Conservation (phyloP, 2,329 filamentous ascomycete genomes). For the Aspergillus sergii region DNA sequence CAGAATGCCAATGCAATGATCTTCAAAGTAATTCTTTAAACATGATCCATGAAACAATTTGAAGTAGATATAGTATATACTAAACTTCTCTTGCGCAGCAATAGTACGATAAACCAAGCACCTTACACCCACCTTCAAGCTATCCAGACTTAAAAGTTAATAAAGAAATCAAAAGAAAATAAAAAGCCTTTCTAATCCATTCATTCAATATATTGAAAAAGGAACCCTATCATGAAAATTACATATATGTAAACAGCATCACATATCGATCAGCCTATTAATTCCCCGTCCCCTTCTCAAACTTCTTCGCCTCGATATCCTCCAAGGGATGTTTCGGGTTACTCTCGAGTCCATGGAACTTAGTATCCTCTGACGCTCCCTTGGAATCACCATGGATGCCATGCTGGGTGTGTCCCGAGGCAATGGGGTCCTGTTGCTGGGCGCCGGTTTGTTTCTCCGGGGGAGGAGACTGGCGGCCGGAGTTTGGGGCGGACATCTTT, state of each 20-base stretch:
- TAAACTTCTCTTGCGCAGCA: background rate
- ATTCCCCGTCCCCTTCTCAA: constrained; percentile 19
- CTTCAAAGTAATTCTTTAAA: background rate
- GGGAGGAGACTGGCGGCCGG: constrained; percentile 76
- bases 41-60: background rate
- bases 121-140: background rate
- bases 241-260: background rate
- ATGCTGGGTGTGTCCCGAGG: constrained; percentile 55
- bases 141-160: no score
- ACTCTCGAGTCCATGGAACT: constrained; percentile 32
- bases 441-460: constrained; percentile 68
- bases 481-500: constrained; percentile 61
- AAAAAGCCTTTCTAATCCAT: background rate
- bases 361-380: constrained; percentile 28
- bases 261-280: background rate
- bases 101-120: background rate
- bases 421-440: constrained; percentile 64
- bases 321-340: constrained; percentile 47
- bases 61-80: background rate
- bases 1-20: background rate
- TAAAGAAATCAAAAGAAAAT: background rate
- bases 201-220: background rate
- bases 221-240: background rate
- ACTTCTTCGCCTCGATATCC: constrained; percentile 41
- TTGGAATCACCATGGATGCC: constrained; percentile 35